Percentiles rank a stretch among this genome's conserved stretches.
Evolutionary conservation across 148 eudicot genomes (phyloP).

Genomic region (Rhododendron mucronatum): DNA sequence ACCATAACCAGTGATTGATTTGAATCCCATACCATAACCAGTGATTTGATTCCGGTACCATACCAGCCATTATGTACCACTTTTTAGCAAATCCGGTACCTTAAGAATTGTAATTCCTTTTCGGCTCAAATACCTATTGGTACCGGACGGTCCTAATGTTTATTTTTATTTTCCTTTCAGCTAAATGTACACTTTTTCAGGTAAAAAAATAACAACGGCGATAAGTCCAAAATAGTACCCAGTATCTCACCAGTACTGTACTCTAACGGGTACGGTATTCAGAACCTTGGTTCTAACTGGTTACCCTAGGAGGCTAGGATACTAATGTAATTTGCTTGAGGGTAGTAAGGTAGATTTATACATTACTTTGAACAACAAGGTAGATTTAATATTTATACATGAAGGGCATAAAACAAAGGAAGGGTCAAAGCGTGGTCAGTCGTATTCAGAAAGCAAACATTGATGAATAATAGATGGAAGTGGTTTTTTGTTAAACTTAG

Average conservation of each 20-base stretch:
- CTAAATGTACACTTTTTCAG: neutral
- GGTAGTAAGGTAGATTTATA: neutral
- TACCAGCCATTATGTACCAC: neutral
- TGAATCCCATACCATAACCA: too few relatives aligned
- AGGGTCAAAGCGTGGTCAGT: neutral
- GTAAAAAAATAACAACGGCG: neutral
- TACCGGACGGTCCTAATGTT: neutral
- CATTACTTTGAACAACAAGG: neutral
- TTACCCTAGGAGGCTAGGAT: neutral
- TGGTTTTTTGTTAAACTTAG: neutral
- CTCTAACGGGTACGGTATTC: neutral
- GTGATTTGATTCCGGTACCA: neutral
- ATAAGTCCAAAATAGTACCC: neutral
- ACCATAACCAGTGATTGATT: too few relatives aligned
- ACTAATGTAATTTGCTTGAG: neutral
- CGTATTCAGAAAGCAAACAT: neutral
- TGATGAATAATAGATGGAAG: neutral
- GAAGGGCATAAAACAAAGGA: neutral
- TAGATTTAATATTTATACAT: neutral
- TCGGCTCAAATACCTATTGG: neutral
- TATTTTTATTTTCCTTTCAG: neutral
- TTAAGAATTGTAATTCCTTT: neutral
- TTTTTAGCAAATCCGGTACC: neutral
- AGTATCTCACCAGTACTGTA: neutral
- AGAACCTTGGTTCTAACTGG: neutral